Base-by-base conservation (phyloP, 75 land plant genomes). In the Pinus albicaulis region DNA sequence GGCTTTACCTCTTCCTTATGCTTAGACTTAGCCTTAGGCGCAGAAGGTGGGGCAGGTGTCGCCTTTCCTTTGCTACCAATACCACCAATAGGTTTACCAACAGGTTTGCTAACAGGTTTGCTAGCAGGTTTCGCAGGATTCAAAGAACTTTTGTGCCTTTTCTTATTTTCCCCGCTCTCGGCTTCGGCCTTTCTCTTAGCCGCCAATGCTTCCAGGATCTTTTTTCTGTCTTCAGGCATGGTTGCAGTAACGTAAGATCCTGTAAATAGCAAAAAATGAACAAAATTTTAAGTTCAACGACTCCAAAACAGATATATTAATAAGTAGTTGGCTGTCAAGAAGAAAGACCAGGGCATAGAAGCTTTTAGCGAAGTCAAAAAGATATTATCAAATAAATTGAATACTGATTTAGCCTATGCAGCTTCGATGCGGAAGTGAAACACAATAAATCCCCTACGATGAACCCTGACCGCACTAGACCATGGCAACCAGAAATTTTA, bases 221-320 rank as follows among this genome's bases (percentile, higher is more conserved):
- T 81, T 74, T 79, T 79, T 57, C 73, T 62, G 70, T 81, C 81
- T 62, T 81, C 83, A 41, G 83, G 75, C 83, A 81, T 81, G 83
- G 69, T 74, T 69, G 38, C 23, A 68, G 22, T n/a, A 12, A 1
- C 28, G 10, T 38, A 68, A 68, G 48, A 26, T 52, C 81, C 36
- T 77, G 56, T 5, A 66, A 61, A 7, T 80, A 73, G n/a, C 36
- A 34, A 19, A 19, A 41, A 7, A 20, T 1, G 38, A 6, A 7
- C n/a, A 2, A 22, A 38, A 7, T 31, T 63, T 17, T 31, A 0
- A 31, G 17, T 7, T 31, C 15, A 64, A 64, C 4, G 8, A 0
- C 20, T 5, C 38, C n/a, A n/a, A 4, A 8, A 31, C 16, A 16
- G 36, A 34, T 6, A 28, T 16, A 3, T 64, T 31, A 13, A 15